phyloP scores from a whole-genome alignment of 1,284 basidiomycete genomes.

The Pisolithus thermaeus region DNA sequence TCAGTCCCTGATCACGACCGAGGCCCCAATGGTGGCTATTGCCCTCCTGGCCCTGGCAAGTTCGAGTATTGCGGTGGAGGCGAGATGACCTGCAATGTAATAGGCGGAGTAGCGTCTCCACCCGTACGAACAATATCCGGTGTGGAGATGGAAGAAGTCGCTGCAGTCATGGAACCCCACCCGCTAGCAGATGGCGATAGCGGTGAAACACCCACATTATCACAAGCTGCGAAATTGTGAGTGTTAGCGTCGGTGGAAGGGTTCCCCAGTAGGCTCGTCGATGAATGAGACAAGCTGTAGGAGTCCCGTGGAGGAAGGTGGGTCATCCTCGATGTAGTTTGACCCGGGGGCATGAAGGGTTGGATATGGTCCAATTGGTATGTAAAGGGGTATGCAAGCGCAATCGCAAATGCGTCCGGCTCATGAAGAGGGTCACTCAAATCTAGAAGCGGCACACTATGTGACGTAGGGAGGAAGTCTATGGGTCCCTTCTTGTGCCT shows the following conservation, averaged over 20 bases:
- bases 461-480: background rate
- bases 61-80: conserved; percentile 70
- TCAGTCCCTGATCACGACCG: conserved; percentile 6
- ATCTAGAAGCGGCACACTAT: background rate
- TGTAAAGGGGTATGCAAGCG: no score
- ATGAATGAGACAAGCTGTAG: no score
- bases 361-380: no score
- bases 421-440: background rate
- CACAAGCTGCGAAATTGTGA: conserved; percentile 15
- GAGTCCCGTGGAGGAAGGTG: no score
- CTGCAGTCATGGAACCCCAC: conserved; percentile 48
- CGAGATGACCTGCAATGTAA: conserved; percentile 58
- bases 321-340: no score
- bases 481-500: conserved; percentile 7
- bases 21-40: conserved; percentile 6
- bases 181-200: conserved; percentile 35
- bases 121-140: conserved; percentile 70
- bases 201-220: conserved; percentile 18
- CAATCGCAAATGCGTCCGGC: no score
- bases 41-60: conserved; percentile 29
- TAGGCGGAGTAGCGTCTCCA: conserved; percentile 45
- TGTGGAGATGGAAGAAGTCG: conserved; percentile 27
- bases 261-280: conserved; percentile 1
- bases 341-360: no score
- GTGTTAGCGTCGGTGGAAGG: conserved; percentile 18